phyloP scores from a whole-genome alignment of 371 early-diverging fungal species.

The Mortierella sp. region DNA sequence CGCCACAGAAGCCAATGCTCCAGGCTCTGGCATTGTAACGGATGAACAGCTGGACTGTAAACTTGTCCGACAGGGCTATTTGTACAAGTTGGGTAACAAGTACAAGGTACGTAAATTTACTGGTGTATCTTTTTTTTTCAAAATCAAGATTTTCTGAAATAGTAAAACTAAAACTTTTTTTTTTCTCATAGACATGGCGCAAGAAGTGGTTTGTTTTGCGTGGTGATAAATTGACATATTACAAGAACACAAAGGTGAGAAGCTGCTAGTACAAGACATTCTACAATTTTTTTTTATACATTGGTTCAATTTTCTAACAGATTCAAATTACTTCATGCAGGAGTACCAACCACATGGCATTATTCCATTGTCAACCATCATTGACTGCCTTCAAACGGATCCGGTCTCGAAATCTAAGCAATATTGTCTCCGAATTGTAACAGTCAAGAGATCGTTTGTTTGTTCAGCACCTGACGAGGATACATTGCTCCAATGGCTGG shows the following conservation, averaged over 20 bases:
- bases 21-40: conserved; percentile 47
- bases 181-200: conserved; percentile 72
- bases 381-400: conserved; percentile 83
- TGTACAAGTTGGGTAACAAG: conserved; percentile 73
- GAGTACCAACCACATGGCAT: conserved; percentile 83
- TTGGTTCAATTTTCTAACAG: no score
- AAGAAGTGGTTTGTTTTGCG: conserved; percentile 89
- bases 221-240: conserved; percentile 78
- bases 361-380: conserved; percentile 74
- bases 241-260: conserved; percentile 70
- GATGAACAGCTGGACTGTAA: conserved; percentile 56
- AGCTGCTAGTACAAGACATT: no score
- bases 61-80: conserved; percentile 77
- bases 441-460: conserved; percentile 79
- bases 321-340: conserved; percentile 54
- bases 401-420: conserved; percentile 70
- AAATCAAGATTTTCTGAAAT: neutral
- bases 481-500: conserved; percentile 76
- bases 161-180: neutral
- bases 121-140: no score
- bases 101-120: conserved; percentile 60
- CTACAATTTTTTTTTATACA: neutral
- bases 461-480: conserved; percentile 73
- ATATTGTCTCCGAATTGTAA: conserved; percentile 82
- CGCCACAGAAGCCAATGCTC: conserved; percentile 37